These are phyloP conservation scores for Hemileccinum rubropunctum DNA, from an alignment of 768 basidiomycete genomes.

Conservation along the genomic window DNA sequence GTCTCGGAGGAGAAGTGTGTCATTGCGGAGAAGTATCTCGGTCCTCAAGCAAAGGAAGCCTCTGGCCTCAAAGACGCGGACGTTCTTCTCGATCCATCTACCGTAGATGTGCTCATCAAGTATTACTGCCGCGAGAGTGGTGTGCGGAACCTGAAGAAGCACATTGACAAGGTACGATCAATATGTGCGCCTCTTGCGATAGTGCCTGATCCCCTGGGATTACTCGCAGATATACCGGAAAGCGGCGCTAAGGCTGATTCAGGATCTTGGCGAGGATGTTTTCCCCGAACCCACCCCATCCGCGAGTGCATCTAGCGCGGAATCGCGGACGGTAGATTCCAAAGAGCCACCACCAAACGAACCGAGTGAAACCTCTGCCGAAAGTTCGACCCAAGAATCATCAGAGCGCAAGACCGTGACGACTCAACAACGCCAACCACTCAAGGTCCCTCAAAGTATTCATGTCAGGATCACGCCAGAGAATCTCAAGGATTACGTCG, in stretches of 20 bases:
- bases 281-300: constrained; percentile 66
- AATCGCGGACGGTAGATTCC: constrained; percentile 46
- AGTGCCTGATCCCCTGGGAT: neutral
- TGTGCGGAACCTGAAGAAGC: constrained; percentile 95
- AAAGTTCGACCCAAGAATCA: constrained; percentile 18
- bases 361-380: constrained; percentile 21
- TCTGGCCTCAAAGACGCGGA: constrained; percentile 84
- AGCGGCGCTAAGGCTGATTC: constrained; percentile 87
- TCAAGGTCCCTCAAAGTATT: constrained; percentile 75
- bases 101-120: constrained; percentile 88
- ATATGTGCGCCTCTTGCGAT: neutral
- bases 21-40: constrained; percentile 85
- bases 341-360: constrained; percentile 47
- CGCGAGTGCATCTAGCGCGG: constrained; percentile 11
- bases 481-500: constrained; percentile 94
- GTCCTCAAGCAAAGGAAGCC: constrained; percentile 90
- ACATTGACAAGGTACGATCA: constrained; percentile 87
- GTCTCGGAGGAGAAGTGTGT: constrained; percentile 90
- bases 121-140: constrained; percentile 98
- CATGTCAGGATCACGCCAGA: constrained; percentile 81
- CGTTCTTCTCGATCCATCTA: constrained; percentile 69
- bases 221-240: constrained; percentile 85
- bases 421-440: constrained; percentile 74
- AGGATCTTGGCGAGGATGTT: constrained; percentile 83
- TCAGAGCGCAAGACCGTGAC: constrained; percentile 57